Evolutionary conservation across 345 rosid species (phyloP).

Genomic region (Pseudoturritis turrita): DNA sequence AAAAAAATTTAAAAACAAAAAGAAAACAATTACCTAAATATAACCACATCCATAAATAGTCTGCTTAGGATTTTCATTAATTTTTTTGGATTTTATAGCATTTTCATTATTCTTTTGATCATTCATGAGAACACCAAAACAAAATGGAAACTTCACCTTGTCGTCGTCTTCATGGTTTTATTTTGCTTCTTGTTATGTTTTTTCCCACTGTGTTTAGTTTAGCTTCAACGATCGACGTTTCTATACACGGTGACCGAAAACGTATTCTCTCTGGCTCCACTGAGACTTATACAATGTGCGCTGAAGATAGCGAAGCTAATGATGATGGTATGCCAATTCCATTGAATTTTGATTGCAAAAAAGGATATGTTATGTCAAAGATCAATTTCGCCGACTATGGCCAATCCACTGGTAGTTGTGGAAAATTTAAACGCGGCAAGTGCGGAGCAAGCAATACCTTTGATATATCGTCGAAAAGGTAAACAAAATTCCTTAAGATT

Average conservation of each 20-base stretch:
- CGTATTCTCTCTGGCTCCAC: not conserved
- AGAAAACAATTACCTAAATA: not conserved
- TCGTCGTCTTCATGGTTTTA: not conserved
- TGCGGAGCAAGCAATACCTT: not conserved
- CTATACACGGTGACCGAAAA: not conserved
- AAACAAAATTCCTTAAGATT: not conserved
- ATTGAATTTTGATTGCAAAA: not conserved
- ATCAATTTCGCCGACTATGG: constrained; percentile 13
- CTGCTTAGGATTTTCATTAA: not conserved
- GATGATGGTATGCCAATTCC: constrained; percentile 3
- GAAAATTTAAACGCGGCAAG: not conserved
- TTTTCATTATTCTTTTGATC: not conserved
- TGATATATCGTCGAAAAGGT: not conserved
- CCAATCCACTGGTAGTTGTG: not conserved
- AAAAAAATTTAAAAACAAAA: not conserved
- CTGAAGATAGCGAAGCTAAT: not conserved
- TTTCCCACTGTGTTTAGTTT: not conserved
- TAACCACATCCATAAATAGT: not conserved
- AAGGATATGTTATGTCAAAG: not conserved
- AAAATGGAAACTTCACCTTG: not conserved
- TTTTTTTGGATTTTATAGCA: not conserved
- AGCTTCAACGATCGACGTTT: not conserved
- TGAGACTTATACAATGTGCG: not conserved
- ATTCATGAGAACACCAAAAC: not conserved
- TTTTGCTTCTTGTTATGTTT: not conserved